phyloP scores from a whole-genome alignment of 371 early-diverging fungal species.

The Lichtheimia ornata region DNA sequence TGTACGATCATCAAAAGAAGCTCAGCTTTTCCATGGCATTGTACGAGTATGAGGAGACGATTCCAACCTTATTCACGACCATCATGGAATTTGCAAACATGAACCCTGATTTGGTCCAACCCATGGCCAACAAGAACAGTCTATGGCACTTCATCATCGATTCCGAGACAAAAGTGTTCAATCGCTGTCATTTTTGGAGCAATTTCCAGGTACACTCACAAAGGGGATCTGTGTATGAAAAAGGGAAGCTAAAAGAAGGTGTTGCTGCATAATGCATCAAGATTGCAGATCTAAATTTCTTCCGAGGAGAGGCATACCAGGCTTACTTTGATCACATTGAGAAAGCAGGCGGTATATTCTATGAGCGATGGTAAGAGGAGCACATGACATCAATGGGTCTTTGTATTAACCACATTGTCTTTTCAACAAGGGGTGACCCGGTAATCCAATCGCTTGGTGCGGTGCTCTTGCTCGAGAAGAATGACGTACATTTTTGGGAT shows the following conservation, averaged over 20 bases:
- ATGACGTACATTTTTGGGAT: slow-evolving; percentile 49
- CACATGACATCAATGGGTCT: not conserved
- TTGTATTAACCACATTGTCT: not conserved
- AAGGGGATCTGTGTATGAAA: not conserved
- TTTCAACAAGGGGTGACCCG: slow-evolving; percentile 42
- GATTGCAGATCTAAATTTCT: slow-evolving; percentile 47
- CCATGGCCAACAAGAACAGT: slow-evolving; percentile 12
- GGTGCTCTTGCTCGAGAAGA: slow-evolving; percentile 34
- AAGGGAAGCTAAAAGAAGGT: not conserved
- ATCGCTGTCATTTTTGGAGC: slow-evolving; percentile 87
- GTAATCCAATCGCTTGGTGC: slow-evolving; percentile 44
- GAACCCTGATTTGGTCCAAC: slow-evolving; percentile 33
- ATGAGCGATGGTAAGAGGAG: slow-evolving; percentile 71
- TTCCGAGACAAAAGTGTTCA: slow-evolving; percentile 51
- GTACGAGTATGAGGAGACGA: slow-evolving; percentile 80
- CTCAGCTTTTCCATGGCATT: slow-evolving; percentile 75
- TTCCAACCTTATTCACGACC: slow-evolving; percentile 79
- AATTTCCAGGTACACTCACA: slow-evolving; percentile 39
- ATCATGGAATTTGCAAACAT: slow-evolving; percentile 55
- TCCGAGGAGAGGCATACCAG: slow-evolving; percentile 61
- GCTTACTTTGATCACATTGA: slow-evolving; percentile 84
- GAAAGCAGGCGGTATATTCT: slow-evolving; percentile 84
- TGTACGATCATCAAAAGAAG: slow-evolving; percentile 38
- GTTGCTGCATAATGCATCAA: slow-evolving; percentile 6
- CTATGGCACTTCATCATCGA: slow-evolving; percentile 52